These are phyloP conservation scores for Trichosanthes truncata DNA, from an alignment of 306 rosid species.

Conservation along the genomic window DNA sequence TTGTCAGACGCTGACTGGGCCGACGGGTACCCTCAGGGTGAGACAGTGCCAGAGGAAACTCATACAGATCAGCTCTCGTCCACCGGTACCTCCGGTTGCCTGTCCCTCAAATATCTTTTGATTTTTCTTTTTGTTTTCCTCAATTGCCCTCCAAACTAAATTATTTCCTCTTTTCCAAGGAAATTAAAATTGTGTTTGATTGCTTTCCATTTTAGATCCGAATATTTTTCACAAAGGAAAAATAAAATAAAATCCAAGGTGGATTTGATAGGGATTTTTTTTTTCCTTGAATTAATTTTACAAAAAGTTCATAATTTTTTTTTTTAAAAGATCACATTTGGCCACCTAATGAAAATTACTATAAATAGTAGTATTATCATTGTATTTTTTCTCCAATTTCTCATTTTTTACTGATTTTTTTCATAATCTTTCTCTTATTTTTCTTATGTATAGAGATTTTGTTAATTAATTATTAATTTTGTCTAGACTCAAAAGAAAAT, in stretches of 20 bases:
- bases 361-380: neutral
- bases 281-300: neutral
- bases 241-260: neutral
- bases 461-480: neutral
- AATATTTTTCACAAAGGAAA: neutral
- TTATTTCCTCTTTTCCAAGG: neutral
- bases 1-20: neutral
- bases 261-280: neutral
- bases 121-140: neutral
- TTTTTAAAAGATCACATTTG: neutral
- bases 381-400: neutral
- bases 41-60: neutral
- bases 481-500: neutral
- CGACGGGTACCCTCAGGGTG: neutral
- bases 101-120: neutral
- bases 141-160: neutral
- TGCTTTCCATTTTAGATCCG: conserved; percentile 1
- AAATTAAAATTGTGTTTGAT: neutral
- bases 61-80: neutral
- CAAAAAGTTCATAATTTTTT: neutral
- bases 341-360: neutral
- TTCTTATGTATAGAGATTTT: neutral
- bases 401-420: neutral
- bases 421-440: neutral
- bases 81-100: conserved; percentile 9